These are phyloP conservation scores for Saccharum spontaneum DNA, from an alignment of 176 grass and related monocot genomes.

Conservation along the genomic window DNA sequence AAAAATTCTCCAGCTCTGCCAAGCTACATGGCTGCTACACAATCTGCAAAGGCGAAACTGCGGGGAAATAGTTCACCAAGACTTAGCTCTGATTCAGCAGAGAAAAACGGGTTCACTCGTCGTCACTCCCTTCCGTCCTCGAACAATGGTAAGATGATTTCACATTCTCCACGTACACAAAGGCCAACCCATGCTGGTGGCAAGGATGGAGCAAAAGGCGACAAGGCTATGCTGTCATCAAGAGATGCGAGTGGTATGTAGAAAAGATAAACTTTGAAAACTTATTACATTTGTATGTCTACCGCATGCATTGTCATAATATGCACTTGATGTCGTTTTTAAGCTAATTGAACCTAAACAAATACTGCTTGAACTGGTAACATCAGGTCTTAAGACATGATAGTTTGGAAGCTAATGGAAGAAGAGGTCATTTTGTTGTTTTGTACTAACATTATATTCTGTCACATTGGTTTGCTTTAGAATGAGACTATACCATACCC, in stretches of 20 bases:
- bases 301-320: neutral
- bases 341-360: neutral
- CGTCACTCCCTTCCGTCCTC: conserved; percentile 84
- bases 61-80: conserved; percentile 75
- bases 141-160: conserved; percentile 68
- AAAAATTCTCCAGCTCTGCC: conserved; percentile 64
- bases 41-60: conserved; percentile 88
- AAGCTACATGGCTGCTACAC: conserved; percentile 89
- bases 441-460: neutral
- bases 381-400: neutral
- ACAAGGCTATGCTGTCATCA: conserved; percentile 75
- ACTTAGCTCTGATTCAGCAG: conserved; percentile 64
- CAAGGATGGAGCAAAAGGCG: conserved; percentile 58
- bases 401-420: neutral
- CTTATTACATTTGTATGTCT: neutral
- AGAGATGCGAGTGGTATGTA: conserved; percentile 74
- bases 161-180: conserved; percentile 76
- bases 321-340: neutral
- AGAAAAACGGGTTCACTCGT: conserved; percentile 71
- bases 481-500: neutral
- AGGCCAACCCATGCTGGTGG: conserved; percentile 58
- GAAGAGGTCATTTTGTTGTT: neutral
- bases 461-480: neutral
- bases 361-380: neutral
- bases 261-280: conserved; percentile 1